Conservation (phyloP, 2,329 filamentous ascomycete species). For the Venturia oleaginea region DNA sequence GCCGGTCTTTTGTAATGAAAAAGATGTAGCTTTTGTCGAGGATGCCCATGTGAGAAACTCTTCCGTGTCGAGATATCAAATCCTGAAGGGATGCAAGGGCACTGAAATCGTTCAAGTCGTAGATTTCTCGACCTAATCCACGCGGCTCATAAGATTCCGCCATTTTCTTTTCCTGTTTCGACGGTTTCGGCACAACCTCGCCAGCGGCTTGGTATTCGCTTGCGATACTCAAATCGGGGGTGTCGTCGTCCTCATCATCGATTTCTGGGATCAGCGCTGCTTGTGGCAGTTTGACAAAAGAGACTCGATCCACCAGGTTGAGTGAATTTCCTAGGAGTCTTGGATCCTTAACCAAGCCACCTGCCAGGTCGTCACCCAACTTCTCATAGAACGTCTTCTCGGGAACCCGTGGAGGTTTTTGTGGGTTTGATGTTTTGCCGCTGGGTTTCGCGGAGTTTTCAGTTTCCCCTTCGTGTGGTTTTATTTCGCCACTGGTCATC, state of each 20-base stretch:
- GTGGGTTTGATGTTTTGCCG: neutral
- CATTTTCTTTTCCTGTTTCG: conserved; percentile 1
- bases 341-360: conserved; percentile 3
- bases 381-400: conserved; percentile 6
- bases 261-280: neutral
- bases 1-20: conserved; percentile 27
- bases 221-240: neutral
- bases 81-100: conserved; percentile 24
- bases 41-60: conserved; percentile 36
- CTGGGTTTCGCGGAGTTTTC: neutral
- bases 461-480: neutral
- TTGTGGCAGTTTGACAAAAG: conserved; percentile 6
- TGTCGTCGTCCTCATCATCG: conserved; percentile 1
- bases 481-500: neutral
- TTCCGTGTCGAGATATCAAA: conserved; percentile 27
- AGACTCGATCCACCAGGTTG: conserved; percentile 6
- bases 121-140: neutral
- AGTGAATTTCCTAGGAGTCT: neutral
- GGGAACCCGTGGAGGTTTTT: neutral
- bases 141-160: neutral
- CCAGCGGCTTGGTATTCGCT: neutral
- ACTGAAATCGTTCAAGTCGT: conserved; percentile 21
- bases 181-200: neutral
- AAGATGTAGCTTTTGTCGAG: conserved; percentile 33
- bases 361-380: neutral